Evolutionary conservation across 805 yeast species (phyloP).

Genomic region (Debaryomyces maramus): DNA sequence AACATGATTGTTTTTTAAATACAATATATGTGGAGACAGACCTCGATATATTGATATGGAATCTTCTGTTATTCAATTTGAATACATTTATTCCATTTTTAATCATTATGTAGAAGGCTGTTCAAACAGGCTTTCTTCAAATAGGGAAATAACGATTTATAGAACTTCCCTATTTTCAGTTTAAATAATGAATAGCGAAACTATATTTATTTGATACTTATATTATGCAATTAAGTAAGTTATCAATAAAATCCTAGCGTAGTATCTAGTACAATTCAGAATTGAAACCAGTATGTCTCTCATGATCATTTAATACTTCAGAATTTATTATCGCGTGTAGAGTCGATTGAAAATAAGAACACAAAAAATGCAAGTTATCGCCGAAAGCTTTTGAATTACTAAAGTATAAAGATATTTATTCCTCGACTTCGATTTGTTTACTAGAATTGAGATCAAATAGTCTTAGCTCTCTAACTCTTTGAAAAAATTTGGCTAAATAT

Average conservation of each 20-base stretch:
- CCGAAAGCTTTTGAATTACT: too few species aligned
- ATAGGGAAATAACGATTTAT: too few species aligned
- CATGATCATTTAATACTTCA: neutral
- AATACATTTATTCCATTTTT: conserved; percentile 1
- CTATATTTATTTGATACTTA: too few species aligned
- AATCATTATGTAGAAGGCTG: too few species aligned
- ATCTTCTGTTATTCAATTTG: neutral
- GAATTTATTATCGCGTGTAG: conserved; percentile 1
- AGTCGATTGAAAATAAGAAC: neutral
- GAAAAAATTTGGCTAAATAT: conserved; percentile 8
- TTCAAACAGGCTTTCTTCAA: too few species aligned
- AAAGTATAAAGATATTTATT: neutral
- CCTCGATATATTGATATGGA: neutral
- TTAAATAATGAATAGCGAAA: too few species aligned
- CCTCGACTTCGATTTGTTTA: neutral
- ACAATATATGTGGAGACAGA: neutral
- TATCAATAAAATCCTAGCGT: too few species aligned
- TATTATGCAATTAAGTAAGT: too few species aligned
- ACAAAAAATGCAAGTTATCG: too few species aligned
- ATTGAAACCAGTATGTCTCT: neutral
- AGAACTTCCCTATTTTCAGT: too few species aligned
- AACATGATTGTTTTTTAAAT: neutral
- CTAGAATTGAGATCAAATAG: conserved; percentile 13
- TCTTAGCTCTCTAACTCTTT: conserved; percentile 9
- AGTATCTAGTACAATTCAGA: neutral